Conservation (phyloP, 2,329 filamentous ascomycete genomes). For the Sporothrix phasma region DNA sequence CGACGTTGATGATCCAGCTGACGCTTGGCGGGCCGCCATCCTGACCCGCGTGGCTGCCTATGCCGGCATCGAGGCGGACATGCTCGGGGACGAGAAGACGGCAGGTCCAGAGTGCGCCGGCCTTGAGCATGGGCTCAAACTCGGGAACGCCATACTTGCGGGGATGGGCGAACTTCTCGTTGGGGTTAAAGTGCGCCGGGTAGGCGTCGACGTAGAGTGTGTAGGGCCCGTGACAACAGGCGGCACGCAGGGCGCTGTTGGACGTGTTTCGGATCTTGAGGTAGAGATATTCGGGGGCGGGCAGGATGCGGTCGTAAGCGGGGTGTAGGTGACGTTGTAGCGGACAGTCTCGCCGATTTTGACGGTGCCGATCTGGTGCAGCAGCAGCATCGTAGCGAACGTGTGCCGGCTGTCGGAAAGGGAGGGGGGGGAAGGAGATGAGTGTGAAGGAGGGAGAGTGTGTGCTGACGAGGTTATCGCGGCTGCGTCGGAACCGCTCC, state of each 20-base stretch:
- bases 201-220: conserved; percentile 81
- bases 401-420: background rate
- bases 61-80: conserved; percentile 57
- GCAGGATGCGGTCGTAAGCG: conserved; percentile 77
- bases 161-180: conserved; percentile 61
- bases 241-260: conserved; percentile 80
- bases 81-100: conserved; percentile 70
- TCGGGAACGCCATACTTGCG: conserved; percentile 69
- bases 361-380: conserved; percentile 83
- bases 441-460: background rate
- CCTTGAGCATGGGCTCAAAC: conserved; percentile 94
- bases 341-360: conserved; percentile 92
- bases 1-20: conserved; percentile 83
- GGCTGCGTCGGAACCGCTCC: background rate
- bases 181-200: conserved; percentile 72
- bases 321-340: conserved; percentile 87
- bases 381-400: conserved; percentile 60
- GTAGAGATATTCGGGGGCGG: conserved; percentile 68
- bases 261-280: conserved; percentile 89
- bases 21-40: conserved; percentile 38
- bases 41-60: conserved; percentile 29
- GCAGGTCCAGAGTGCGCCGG: conserved; percentile 77
- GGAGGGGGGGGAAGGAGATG: background rate
- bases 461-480: background rate
- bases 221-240: conserved; percentile 94